phyloP scores from a whole-genome alignment of 2,329 filamentous ascomycete species.

The Aspergillus fructus region DNA sequence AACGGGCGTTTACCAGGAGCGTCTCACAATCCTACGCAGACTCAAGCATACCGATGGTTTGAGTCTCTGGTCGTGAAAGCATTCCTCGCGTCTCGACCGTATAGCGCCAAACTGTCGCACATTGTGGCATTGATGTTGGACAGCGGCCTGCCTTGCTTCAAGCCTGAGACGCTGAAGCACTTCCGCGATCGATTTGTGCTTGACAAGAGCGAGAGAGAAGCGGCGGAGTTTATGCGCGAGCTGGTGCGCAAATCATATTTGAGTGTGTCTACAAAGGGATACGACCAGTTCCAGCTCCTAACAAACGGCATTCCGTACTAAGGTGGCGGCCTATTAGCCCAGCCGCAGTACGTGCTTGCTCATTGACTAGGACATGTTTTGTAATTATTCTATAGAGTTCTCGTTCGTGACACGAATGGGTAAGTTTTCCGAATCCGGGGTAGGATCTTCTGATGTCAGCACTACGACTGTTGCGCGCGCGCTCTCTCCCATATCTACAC shows the following conservation, averaged over 20 bases:
- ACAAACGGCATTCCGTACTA: constrained; percentile 97
- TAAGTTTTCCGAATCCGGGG: background rate
- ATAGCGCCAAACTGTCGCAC: constrained; percentile 84
- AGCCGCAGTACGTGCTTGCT: too few relatives aligned
- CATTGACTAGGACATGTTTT: too few relatives aligned
- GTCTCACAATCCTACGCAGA: constrained; percentile 56
- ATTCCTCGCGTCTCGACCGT: constrained; percentile 82
- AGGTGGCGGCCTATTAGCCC: background rate
- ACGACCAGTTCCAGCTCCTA: constrained; percentile 96
- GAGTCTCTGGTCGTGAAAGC: constrained; percentile 95
- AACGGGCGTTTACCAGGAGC: constrained; percentile 26
- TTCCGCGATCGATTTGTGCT: constrained; percentile 91
- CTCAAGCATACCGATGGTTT: constrained; percentile 91
- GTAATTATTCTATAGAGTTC: background rate
- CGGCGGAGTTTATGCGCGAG: constrained; percentile 88
- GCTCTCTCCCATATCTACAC: background rate
- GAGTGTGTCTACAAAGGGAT: constrained; percentile 88
- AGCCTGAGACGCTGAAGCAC: constrained; percentile 88
- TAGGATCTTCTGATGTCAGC: background rate
- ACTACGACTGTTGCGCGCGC: background rate
- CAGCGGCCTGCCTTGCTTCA: constrained; percentile 94
- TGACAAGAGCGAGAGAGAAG: constrained; percentile 87
- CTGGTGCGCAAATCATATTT: constrained; percentile 86
- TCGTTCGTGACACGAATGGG: background rate
- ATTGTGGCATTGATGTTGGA: constrained; percentile 95